phyloP scores from a whole-genome alignment of 371 early-diverging fungal genomes.

The Zychaea mexicana region DNA sequence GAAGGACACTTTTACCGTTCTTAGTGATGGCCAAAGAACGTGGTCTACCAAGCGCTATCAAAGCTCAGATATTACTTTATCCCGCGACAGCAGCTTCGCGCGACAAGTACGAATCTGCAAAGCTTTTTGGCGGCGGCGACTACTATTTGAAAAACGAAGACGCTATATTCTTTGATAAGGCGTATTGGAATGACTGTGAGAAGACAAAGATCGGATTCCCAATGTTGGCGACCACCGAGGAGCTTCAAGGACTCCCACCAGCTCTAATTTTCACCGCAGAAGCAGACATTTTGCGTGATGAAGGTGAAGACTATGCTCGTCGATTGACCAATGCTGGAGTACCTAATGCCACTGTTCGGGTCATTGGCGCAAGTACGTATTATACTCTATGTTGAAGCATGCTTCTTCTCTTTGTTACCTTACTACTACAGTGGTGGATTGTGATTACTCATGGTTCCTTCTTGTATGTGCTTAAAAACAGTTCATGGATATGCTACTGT shows the following conservation, averaged over 20 bases:
- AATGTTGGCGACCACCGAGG: slow-evolving; percentile 21
- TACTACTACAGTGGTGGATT: background rate
- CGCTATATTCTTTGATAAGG: background rate
- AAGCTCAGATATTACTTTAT: slow-evolving; percentile 17
- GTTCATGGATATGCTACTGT: slow-evolving; percentile 21
- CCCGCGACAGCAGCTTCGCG: background rate
- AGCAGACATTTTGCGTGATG: slow-evolving; percentile 36
- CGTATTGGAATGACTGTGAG: background rate
- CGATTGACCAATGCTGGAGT: slow-evolving; percentile 36
- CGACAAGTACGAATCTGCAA: slow-evolving; percentile 4
- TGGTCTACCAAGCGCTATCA: slow-evolving; percentile 10
- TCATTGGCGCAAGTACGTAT: slow-evolving; percentile 14
- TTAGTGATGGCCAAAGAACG: slow-evolving; percentile 20
- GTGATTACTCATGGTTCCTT: background rate
- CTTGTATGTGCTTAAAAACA: background rate
- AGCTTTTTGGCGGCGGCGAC: slow-evolving; percentile 16
- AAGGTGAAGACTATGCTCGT: slow-evolving; percentile 35
- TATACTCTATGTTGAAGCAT: too few relatives aligned
- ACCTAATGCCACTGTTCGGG: slow-evolving; percentile 15
- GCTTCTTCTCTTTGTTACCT: background rate
- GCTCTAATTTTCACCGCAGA: slow-evolving; percentile 37
- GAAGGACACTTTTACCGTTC: too few relatives aligned
- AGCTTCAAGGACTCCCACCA: slow-evolving; percentile 32
- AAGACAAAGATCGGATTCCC: background rate
- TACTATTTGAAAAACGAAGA: slow-evolving; percentile 6